Evolutionary conservation across 176 grass and related monocot genomes (phyloP), one percentile per base, ranked within the genome.

Genomic region (Tuctoria greenei): DNA sequence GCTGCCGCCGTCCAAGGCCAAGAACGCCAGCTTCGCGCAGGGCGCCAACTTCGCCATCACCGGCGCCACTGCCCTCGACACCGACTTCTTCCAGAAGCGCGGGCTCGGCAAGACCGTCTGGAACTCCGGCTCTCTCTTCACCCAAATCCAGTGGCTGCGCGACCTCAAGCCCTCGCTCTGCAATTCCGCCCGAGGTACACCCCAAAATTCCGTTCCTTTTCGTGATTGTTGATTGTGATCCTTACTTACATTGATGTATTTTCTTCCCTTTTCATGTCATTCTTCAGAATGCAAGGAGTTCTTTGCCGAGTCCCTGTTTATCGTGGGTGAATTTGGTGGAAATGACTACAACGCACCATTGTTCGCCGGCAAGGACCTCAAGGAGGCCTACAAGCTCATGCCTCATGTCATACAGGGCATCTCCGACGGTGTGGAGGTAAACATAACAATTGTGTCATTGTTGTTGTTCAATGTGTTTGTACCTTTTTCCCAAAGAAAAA

Each of bases 21-120:
- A 82, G 49, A 92, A 91, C 60, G 77, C 81, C 57, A 85, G 46
- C 66, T 96, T 96, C 77, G 77, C 66, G 35, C 74, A 73, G 40
- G 93, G 90, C 42, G 93, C 93, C 41, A 96, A 96, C 75, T 93
- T 96, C 58, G 93, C 93, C 81, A 87, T 93, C 78, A 93, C 93
- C 35, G 90, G 89, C 39, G 93, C 90, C 63, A 96, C 93, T 31
- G 87, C 90, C 27, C 87, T 97, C 18, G 83, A 86, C 62, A 93
- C 85, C 20, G 87, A 86, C 3, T 97, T 90, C 80, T 97, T 90
- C 70, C 28, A 86, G 78, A 85, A 84, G 62, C 23, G 80, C 7
- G 90, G 87, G 16, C 90, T 97, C 38, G 87, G 87, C 13, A 79
- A 55, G 24, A 62, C 36, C 51, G 84, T 97, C 45, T 97, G 93